Evolutionary conservation across 192 early-diverging fungal genomes (phyloP).

Genomic region (Radiomyces spectabilis): DNA sequence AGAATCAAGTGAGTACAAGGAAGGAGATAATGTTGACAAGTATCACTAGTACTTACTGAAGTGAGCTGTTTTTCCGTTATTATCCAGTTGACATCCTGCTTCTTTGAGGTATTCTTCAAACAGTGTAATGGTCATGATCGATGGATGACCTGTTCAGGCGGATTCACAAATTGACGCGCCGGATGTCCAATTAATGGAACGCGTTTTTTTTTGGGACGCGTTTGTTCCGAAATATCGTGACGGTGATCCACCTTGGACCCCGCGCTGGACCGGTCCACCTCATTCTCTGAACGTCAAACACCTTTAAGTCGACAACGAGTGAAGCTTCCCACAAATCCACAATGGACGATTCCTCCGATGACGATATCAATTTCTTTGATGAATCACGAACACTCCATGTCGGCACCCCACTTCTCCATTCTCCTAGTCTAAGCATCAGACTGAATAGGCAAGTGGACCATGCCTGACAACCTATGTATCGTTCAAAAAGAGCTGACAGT

Average conservation of each 20-base stretch:
- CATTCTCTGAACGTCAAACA: too few species aligned
- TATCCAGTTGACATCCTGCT: not conserved
- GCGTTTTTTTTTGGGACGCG: too few species aligned
- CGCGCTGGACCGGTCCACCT: too few species aligned
- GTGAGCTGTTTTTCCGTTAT: not conserved
- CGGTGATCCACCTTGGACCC: too few species aligned
- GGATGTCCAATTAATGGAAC: too few species aligned
- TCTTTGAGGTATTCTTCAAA: not conserved
- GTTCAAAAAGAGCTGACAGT: not conserved
- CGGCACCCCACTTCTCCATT: constrained; percentile 41
- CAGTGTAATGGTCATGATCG: not conserved
- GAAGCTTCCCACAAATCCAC: too few species aligned
- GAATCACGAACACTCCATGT: constrained; percentile 27
- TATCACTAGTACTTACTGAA: not conserved
- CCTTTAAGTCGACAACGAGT: too few species aligned
- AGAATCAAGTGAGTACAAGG: not conserved
- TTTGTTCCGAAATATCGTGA: too few species aligned
- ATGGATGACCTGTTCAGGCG: too few species aligned
- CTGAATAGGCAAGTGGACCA: constrained; percentile 17
- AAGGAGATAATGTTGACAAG: not conserved
- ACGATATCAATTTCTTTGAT: not conserved
- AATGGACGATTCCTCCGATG: constrained; percentile 22
- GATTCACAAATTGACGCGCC: too few species aligned
- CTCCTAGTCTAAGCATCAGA: constrained; percentile 29
- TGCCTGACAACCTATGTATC: not conserved